Base-by-base conservation (phyloP, 108 stramenopile species). In the Craspedostauros australis region DNA sequence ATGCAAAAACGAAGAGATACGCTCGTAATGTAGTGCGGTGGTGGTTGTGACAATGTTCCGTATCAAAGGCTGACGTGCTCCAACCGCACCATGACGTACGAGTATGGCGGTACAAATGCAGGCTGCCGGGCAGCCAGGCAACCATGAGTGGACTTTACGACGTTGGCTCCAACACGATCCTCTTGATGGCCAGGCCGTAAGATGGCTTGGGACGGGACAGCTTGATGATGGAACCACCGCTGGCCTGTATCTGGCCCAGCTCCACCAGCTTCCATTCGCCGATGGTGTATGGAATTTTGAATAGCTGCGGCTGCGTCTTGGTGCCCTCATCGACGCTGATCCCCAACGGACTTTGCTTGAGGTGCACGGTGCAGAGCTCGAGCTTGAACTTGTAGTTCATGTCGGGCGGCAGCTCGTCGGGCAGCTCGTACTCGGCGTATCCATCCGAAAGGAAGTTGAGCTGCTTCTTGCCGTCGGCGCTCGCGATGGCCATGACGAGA, bases 121-220 rank as follows among this genome's bases (percentile, higher is more conserved):
- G n/a, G n/a, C n/a, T n/a, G n/a, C n/a, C n/a, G n/a, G n/a, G n/a
- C n/a, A n/a, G n/a, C n/a, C n/a, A n/a, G n/a, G n/a, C n/a, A n/a
- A n/a, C n/a, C n/a, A n/a, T n/a, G n/a, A n/a, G n/a, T n/a, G n/a
- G n/a, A n/a, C n/a, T n/a, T n/a, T n/a, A n/a, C n/a, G n/a, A n/a
- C n/a, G n/a, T n/a, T n/a, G n/a, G 29, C 14, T 48, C 6, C 32
- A 72, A 60, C 16, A 46, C 41, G 16, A 77, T 36, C 41, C 72
- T 64, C 38, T 77, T 77, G 54, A 77, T 56, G 3, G 76, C 65
- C 12, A 77, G 41, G 15, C 76, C 76, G 15, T 66, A 53, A 27
- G 58, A 64, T 31, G 48, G 50, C 5, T 50, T 56, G 31, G 68
- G 50, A 33, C 76, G 41, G 23, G 18, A 46, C 24, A 77, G 57